A percentile compares a stretch with the other conserved stretches of the same genome.
phyloP scores from a whole-genome alignment of 805 yeast species.

The Sugiyamaella boreocaroliniensis region DNA sequence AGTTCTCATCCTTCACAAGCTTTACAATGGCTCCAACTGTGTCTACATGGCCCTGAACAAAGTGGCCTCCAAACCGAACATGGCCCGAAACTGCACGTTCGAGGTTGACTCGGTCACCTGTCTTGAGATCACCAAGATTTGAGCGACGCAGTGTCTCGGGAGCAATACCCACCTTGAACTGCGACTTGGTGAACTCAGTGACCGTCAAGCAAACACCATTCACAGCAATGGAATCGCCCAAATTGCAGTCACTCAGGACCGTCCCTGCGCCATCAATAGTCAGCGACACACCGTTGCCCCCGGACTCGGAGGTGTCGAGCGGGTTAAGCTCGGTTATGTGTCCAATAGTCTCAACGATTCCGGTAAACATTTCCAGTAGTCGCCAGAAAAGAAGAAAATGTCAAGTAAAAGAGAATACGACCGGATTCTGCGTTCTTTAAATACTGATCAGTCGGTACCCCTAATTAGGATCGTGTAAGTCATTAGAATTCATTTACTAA shows the following conservation, averaged over 20 bases:
- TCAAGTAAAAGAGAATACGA: neutral
- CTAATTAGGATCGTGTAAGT: too few species aligned
- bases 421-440: too few species aligned
- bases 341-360: slow-evolving; percentile 83
- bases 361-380: slow-evolving; percentile 69
- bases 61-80: slow-evolving; percentile 90
- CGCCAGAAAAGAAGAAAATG: neutral
- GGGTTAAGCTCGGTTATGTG: slow-evolving; percentile 44
- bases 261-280: slow-evolving; percentile 53
- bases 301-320: slow-evolving; percentile 45
- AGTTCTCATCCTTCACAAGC: slow-evolving; percentile 56
- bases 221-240: slow-evolving; percentile 90
- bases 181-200: slow-evolving; percentile 55
- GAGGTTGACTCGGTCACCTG: slow-evolving; percentile 65
- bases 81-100: slow-evolving; percentile 87
- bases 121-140: slow-evolving; percentile 54
- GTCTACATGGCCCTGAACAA: slow-evolving; percentile 97
- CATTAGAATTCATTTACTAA: neutral
- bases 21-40: slow-evolving; percentile 64
- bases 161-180: slow-evolving; percentile 85
- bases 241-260: slow-evolving; percentile 71
- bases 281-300: slow-evolving; percentile 71
- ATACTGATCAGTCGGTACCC: too few species aligned
- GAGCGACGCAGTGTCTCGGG: slow-evolving; percentile 87
- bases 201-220: slow-evolving; percentile 91